A percentile compares a stretch with the other conserved stretches of the same genome.
Evolutionary conservation across 78 protist species (phyloP).

Genomic region (Parvularia atlantis): DNA sequence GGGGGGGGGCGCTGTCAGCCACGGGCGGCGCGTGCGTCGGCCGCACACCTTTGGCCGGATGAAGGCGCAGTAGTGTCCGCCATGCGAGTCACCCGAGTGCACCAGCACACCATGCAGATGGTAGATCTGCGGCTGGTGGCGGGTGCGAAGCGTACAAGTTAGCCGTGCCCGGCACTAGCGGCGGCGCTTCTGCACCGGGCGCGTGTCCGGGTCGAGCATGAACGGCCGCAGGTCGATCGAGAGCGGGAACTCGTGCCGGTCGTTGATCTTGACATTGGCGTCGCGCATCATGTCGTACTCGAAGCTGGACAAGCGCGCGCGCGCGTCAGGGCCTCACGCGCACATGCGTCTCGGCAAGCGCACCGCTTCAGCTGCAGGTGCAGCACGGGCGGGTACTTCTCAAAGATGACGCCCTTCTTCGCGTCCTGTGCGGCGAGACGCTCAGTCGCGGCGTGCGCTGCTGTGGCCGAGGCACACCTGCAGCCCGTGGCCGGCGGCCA

Average conservation of each 20-base stretch:
- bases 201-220: background rate
- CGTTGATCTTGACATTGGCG: constrained; percentile 77
- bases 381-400: constrained; percentile 84
- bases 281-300: constrained; percentile 78
- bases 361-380: constrained; percentile 89
- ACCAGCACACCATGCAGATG: constrained; percentile 72
- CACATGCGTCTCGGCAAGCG: too few relatives aligned
- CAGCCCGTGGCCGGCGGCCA: constrained; percentile 68
- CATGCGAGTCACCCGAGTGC: constrained; percentile 86
- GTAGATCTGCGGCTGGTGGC: constrained; percentile 1
- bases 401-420: constrained; percentile 63
- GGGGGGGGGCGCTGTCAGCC: too few relatives aligned
- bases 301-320: too few relatives aligned
- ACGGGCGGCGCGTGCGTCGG: too few relatives aligned
- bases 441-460: too few relatives aligned
- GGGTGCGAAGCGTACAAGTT: background rate
- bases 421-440: constrained; percentile 53
- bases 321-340: too few relatives aligned
- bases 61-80: constrained; percentile 94
- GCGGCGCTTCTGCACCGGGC: constrained; percentile 32
- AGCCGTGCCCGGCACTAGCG: constrained; percentile 21
- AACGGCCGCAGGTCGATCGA: background rate
- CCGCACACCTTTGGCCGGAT: constrained; percentile 54
- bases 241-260: constrained; percentile 9
- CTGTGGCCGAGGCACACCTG: constrained; percentile 14